Evolutionary conservation across 1,284 basidiomycete genomes (phyloP).

Genomic region (Tausonia pullulans): DNA sequence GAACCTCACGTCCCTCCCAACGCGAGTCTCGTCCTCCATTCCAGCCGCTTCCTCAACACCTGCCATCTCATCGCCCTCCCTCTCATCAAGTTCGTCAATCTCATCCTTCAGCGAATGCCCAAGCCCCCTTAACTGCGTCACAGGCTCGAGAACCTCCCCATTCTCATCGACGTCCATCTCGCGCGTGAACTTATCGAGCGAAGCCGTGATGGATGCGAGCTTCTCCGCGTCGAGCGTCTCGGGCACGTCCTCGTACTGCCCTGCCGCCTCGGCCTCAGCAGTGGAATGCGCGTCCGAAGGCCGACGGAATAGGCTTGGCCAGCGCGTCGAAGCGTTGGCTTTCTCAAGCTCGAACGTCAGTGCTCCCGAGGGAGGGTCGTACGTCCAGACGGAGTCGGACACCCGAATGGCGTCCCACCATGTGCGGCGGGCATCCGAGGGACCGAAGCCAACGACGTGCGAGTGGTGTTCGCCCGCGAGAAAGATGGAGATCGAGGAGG

Average conservation of each 20-base stretch:
- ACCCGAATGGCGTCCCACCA: conserved; percentile 67
- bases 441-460: too few species aligned
- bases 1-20: not conserved
- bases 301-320: conserved; percentile 64
- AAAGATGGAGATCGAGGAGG: conserved; percentile 53
- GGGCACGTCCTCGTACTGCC: conserved; percentile 54
- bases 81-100: not conserved
- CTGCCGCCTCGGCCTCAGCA: too few species aligned
- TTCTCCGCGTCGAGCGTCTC: conserved; percentile 82
- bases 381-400: conserved; percentile 73
- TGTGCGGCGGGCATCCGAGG: conserved; percentile 30
- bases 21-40: not conserved
- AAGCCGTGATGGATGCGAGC: conserved; percentile 62
- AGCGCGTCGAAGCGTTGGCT: conserved; percentile 61
- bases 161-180: conserved; percentile 33
- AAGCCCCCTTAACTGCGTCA: too few species aligned
- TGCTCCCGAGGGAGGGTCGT: conserved; percentile 57
- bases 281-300: conserved; percentile 10
- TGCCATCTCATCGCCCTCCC: not conserved
- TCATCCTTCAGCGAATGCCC: too few species aligned
- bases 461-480: conserved; percentile 33
- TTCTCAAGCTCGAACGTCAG: conserved; percentile 79
- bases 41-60: not conserved
- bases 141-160: not conserved
- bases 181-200: conserved; percentile 74